phyloP scores from a whole-genome alignment of 345 rosid species.

The Litchi chinensis region DNA sequence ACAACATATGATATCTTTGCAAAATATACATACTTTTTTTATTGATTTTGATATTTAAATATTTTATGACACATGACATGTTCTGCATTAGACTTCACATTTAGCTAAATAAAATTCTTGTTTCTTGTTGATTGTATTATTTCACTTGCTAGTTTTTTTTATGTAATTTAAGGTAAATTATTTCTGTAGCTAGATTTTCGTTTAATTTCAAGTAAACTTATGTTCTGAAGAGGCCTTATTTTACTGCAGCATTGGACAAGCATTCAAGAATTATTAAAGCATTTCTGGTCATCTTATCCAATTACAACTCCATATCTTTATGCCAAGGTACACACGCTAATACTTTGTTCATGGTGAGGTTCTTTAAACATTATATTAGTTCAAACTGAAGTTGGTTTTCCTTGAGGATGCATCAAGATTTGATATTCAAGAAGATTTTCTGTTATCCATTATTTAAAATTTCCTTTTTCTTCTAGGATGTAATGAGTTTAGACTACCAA shows the following conservation, averaged over 20 bases:
- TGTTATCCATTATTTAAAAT: not conserved
- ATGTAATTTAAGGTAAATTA: constrained; percentile 21
- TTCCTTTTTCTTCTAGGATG: not conserved
- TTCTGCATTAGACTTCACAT: constrained; percentile 7
- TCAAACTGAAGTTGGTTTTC: not conserved
- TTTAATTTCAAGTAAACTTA: constrained; percentile 27
- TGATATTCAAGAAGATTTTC: not conserved
- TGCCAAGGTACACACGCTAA: constrained; percentile 55
- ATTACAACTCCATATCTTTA: constrained; percentile 71
- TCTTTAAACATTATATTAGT: not conserved
- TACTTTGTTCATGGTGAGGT: not conserved
- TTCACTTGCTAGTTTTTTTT: not conserved
- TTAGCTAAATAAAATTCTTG: not conserved
- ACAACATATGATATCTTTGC: not conserved
- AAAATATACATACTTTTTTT: not conserved
- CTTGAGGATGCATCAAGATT: not conserved
- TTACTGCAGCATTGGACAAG: constrained; percentile 74
- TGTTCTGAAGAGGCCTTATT: constrained; percentile 8
- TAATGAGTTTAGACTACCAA: not conserved
- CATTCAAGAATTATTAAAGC: constrained; percentile 74
- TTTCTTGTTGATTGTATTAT: not conserved
- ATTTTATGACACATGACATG: constrained; percentile 3
- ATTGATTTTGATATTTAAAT: not conserved
- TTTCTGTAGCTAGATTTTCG: constrained; percentile 13
- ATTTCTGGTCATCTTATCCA: constrained; percentile 98